Evolutionary conservation across 169 alveolate genomes (phyloP).

Genomic region (Cytauxzoon felis): DNA sequence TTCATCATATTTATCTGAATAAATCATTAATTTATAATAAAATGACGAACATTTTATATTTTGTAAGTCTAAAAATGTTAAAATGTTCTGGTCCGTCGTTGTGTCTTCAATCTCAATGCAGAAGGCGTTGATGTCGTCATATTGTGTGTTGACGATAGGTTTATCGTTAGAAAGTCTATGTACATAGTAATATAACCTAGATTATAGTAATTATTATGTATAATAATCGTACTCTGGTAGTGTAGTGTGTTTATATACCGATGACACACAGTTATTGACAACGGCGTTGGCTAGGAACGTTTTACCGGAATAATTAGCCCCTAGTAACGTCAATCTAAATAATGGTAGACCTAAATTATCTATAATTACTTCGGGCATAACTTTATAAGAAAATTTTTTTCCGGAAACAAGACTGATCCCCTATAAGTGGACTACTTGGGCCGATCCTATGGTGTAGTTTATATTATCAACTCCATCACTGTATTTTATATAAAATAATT

Average conservation of each 20-base stretch:
- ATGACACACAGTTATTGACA: conserved; percentile 50
- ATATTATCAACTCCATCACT: no score
- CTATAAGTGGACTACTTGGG: no score
- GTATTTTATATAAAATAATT: no score
- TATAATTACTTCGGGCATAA: conserved; percentile 56
- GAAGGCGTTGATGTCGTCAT: conserved; percentile 52
- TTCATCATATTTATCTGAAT: conserved; percentile 19
- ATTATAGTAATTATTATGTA: neutral
- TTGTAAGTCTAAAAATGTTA: conserved; percentile 35
- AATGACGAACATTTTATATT: conserved; percentile 18
- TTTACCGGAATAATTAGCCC: conserved; percentile 49
- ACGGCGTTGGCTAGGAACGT: conserved; percentile 60
- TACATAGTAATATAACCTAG: conserved; percentile 48
- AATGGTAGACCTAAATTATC: conserved; percentile 55
- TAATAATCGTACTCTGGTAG: conserved; percentile 33
- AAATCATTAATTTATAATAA: neutral
- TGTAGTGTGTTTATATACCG: conserved; percentile 25
- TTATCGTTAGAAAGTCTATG: conserved; percentile 43
- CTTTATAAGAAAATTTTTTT: no score
- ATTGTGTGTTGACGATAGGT: conserved; percentile 14
- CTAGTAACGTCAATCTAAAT: conserved; percentile 47
- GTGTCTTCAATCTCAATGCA: conserved; percentile 63
- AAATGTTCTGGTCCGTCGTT: conserved; percentile 38
- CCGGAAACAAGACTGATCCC: no score
- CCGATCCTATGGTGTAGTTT: no score